Evolutionary conservation across 2,329 filamentous ascomycete species (phyloP).

Genomic region (Fusarium devonianum): DNA sequence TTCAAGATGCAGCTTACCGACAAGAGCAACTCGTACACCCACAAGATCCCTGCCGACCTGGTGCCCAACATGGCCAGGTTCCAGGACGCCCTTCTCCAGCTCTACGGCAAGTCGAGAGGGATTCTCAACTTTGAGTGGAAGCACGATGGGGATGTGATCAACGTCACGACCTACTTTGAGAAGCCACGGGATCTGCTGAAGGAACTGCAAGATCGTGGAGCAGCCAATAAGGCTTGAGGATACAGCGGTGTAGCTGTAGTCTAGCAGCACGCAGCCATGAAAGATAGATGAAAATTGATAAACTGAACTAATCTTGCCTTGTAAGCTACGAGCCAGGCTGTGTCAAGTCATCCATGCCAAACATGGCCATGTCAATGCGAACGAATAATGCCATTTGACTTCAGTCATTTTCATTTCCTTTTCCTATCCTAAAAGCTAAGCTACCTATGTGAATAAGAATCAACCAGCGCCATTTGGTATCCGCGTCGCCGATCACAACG

Average conservation of each 20-base stretch:
- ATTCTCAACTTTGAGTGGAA: slow-evolving; percentile 5
- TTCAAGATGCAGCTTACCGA: slow-evolving; percentile 5
- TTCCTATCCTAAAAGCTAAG: slow-evolving; percentile 36
- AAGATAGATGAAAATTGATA: too few species aligned
- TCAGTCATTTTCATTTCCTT: slow-evolving; percentile 25
- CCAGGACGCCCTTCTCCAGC: not conserved
- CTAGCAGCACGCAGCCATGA: too few species aligned
- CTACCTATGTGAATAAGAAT: slow-evolving; percentile 28
- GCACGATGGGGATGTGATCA: not conserved
- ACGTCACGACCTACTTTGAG: not conserved
- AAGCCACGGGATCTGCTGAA: slow-evolving; percentile 1
- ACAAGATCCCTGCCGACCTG: slow-evolving; percentile 4
- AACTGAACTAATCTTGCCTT: too few species aligned
- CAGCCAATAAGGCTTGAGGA: not conserved
- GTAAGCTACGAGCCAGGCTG: too few species aligned
- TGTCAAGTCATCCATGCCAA: too few species aligned
- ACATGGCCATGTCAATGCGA: too few species aligned
- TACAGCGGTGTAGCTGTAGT: too few species aligned
- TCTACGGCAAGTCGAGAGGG: slow-evolving; percentile 1
- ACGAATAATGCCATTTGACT: not conserved
- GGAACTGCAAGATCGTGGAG: slow-evolving; percentile 3
- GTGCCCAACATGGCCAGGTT: slow-evolving; percentile 5
- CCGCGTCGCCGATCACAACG: slow-evolving; percentile 26
- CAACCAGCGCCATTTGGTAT: slow-evolving; percentile 31
- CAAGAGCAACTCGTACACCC: not conserved